Base-by-base conservation (phyloP, 2,329 filamentous ascomycete genomes). In the Hymenoscyphus occultus region DNA sequence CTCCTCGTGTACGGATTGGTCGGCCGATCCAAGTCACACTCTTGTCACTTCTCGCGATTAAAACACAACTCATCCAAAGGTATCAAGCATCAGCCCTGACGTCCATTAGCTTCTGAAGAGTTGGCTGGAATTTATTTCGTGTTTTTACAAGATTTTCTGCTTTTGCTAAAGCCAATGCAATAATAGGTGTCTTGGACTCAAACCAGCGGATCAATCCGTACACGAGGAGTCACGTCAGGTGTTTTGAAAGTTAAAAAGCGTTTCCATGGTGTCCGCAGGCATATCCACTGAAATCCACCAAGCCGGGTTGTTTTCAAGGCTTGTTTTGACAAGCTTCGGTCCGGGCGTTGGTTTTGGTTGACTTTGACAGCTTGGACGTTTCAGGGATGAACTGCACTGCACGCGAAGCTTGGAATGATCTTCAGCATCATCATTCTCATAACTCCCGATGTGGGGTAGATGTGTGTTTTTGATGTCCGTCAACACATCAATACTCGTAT, bases 271-370 rank as follows among this genome's bases (percentile, higher is more conserved):
- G 12, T 51, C 19, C 42, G 5, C n/a, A 6, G 42, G 7, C 16
- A n/a, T 7, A n/a, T 7, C 14, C 45, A 51, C 45, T 51, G 5
- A 35, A 35, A 22, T 51, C 12, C 19, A 51, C 19, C n/a, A 6
- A 9, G 19, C 22, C 19, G 10, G 42, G n/a, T 3, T 51, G 14
- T 10, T 7, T 51, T 16, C 19, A 19, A 51, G 45, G 45, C 45
- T 51, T 51, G 9, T 51, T 51, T 51, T 28, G 45, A 51, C 45
- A 51, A 51, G 45, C 45, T 51, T 51, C 45, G 19, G n/a, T 28
- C 45, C n/a, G 45, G 45, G 45, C 45, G 45, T 22, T 22, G n/a
- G 16, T 45, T n/a, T 22, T 22, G n/a, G 5, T 45, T n/a, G 16
- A n/a, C 16, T 19, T 48, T 7, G 19, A 19, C 45, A 48, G 35